A percentile compares a stretch with the other conserved stretches of the same genome.
phyloP scores from a whole-genome alignment of 2,329 filamentous ascomycete species.

The Aspergillus tubingensis region DNA sequence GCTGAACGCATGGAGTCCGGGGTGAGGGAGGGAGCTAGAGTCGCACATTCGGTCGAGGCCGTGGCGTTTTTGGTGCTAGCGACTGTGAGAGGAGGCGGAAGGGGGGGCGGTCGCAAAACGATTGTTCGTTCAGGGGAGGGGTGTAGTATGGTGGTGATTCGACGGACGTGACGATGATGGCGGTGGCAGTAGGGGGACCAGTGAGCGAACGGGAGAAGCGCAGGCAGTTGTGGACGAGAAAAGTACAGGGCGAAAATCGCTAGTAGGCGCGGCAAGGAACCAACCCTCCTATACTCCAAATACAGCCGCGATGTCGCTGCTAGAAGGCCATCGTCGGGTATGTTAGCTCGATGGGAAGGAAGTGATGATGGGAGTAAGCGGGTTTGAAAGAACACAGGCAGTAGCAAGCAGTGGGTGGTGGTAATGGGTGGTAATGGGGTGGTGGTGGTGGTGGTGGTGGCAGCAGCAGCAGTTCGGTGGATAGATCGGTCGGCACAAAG shows the following conservation, averaged over 20 bases:
- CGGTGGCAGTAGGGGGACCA: neutral
- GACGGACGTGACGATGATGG: neutral
- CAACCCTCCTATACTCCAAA: constrained; percentile 22
- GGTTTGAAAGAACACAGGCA: constrained; percentile 4
- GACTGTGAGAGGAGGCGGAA: constrained; percentile 14
- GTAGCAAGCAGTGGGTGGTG: too few species aligned
- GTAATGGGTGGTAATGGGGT: neutral
- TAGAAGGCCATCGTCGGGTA: constrained; percentile 16
- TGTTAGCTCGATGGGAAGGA: constrained; percentile 17
- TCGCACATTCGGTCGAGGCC: constrained; percentile 41
- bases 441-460: neutral
- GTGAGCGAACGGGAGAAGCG: constrained; percentile 10
- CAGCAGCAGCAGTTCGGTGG: constrained; percentile 6
- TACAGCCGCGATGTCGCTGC: constrained; percentile 22
- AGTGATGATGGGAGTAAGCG: constrained; percentile 17
- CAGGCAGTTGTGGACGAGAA: constrained; percentile 18
- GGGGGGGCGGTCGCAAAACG: constrained; percentile 25
- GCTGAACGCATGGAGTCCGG: constrained; percentile 44
- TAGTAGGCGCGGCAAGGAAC: constrained; percentile 17
- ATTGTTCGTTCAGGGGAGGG: constrained; percentile 20
- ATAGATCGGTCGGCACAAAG: constrained; percentile 13
- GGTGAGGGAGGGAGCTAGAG: constrained; percentile 28
- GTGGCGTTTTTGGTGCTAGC: constrained; percentile 19
- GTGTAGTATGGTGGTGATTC: constrained; percentile 1
- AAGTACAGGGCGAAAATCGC: constrained; percentile 21